Evolutionary conservation across 1,139 yeast species (phyloP).

Genomic region (Diutina mesorugosa): DNA sequence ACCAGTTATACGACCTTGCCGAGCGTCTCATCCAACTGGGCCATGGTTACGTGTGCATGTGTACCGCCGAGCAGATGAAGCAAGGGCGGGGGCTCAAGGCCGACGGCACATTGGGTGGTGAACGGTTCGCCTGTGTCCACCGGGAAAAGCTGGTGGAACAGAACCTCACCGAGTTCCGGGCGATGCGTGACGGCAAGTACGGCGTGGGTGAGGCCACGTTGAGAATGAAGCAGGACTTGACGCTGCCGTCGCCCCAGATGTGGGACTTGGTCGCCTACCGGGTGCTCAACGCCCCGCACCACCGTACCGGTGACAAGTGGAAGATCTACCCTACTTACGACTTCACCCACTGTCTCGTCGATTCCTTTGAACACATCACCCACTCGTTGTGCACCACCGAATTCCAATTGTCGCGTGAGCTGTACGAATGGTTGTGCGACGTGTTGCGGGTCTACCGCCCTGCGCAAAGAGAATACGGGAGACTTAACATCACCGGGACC

Average conservation of each 20-base stretch:
- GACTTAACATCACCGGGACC: constrained; percentile 90
- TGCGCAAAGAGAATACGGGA: constrained; percentile 96
- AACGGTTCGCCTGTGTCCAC: constrained; percentile 71
- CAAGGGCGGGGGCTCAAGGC: constrained; percentile 79
- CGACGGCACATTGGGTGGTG: constrained; percentile 91
- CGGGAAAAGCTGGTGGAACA: constrained; percentile 61
- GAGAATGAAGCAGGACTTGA: constrained; percentile 92
- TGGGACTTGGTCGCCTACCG: constrained; percentile 99
- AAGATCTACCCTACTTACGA: constrained; percentile 96
- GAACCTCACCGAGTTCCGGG: constrained; percentile 68
- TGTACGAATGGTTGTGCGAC: constrained; percentile 98
- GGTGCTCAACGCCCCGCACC: constrained; percentile 83
- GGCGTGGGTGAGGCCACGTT: constrained; percentile 85
- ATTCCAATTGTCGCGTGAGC: constrained; percentile 81
- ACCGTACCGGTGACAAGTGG: constrained; percentile 87
- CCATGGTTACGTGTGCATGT: constrained; percentile 84
- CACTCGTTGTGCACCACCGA: constrained; percentile 95
- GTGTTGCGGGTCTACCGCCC: constrained; percentile 92
- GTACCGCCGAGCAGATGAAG: constrained; percentile 86
- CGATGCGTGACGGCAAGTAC: constrained; percentile 83
- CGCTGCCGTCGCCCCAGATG: constrained; percentile 96
- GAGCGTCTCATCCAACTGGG: constrained; percentile 47
- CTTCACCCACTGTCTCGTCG: constrained; percentile 97
- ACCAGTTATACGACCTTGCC: constrained; percentile 8
- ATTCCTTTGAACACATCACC: constrained; percentile 89